A percentile compares a stretch with the other conserved stretches of the same genome.
Conservation (phyloP, 768 basidiomycete species). For the Rubroboletus pulcherrimus region DNA sequence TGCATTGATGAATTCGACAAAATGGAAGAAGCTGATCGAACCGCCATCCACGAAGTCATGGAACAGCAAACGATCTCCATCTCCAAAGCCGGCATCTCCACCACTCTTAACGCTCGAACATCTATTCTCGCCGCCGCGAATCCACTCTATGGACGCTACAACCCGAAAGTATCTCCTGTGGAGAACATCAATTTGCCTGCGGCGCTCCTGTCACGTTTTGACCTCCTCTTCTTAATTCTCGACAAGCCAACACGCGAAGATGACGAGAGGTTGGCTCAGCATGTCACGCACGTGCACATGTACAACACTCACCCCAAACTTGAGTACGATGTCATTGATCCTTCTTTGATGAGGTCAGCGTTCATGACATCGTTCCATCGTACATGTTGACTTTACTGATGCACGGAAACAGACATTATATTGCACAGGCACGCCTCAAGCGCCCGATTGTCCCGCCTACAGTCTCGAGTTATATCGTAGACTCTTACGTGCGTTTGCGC, state of each 20-base stretch:
- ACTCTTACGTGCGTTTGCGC: slow-evolving; percentile 92
- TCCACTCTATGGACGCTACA: slow-evolving; percentile 96
- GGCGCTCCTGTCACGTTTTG: slow-evolving; percentile 93
- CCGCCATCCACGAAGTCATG: slow-evolving; percentile 99
- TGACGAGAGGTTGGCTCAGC: slow-evolving; percentile 93
- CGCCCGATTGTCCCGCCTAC: slow-evolving; percentile 87
- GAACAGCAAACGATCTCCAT: slow-evolving; percentile 99
- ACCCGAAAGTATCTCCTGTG: slow-evolving; percentile 94
- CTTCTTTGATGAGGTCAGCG: slow-evolving; percentile 79
- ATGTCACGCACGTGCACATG: slow-evolving; percentile 99
- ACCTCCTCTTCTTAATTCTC: slow-evolving; percentile 92
- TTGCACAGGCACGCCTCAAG: slow-evolving; percentile 82
- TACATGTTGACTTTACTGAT: slow-evolving; percentile 4
- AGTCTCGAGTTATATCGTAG: slow-evolving; percentile 91
- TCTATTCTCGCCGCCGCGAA: slow-evolving; percentile 98
- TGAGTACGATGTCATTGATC: slow-evolving; percentile 80
- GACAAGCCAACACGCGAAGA: slow-evolving; percentile 95
- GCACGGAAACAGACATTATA: slow-evolving; percentile 70
- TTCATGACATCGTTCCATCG: not conserved
- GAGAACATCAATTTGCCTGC: slow-evolving; percentile 99
- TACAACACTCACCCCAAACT: slow-evolving; percentile 84
- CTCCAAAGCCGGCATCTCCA: slow-evolving; percentile 98
- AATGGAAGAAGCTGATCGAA: slow-evolving; percentile 97
- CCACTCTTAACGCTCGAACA: slow-evolving; percentile 94
- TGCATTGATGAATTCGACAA: slow-evolving; percentile 99